A percentile compares a stretch with the other conserved stretches of the same genome.
phyloP scores from a whole-genome alignment of 495 filamentous ascomycete genomes.

The Aspergillus sparsus region DNA sequence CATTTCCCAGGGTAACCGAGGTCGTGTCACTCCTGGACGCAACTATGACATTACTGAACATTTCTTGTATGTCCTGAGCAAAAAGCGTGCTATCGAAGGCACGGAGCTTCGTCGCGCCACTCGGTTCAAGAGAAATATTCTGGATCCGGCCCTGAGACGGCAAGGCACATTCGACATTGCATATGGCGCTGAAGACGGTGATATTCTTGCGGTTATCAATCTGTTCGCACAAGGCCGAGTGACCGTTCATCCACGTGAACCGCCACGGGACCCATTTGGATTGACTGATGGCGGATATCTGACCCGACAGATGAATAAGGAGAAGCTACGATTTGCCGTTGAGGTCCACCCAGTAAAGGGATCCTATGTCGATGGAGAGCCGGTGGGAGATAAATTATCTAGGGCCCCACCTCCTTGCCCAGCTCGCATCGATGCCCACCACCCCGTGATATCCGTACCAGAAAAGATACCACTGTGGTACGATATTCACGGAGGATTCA shows the following conservation, averaged over 20 bases:
- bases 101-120: conserved; percentile 54
- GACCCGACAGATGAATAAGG: conserved; percentile 68
- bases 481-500: conserved; percentile 68
- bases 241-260: conserved; percentile 53
- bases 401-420: conserved; percentile 33
- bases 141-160: conserved; percentile 56
- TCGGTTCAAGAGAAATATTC: conserved; percentile 54
- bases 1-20: conserved; percentile 57
- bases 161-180: conserved; percentile 31
- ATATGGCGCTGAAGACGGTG: conserved; percentile 57
- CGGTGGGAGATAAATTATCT: conserved; percentile 36
- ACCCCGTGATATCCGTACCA: conserved; percentile 24
- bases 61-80: conserved; percentile 51
- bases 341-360: conserved; percentile 56
- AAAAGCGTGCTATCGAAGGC: conserved; percentile 45
- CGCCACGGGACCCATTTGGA: conserved; percentile 70
- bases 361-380: conserved; percentile 62
- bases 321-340: conserved; percentile 61
- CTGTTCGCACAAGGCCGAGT: conserved; percentile 63
- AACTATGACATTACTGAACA: conserved; percentile 60
- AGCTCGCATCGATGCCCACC: neutral
- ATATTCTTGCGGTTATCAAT: conserved; percentile 69
- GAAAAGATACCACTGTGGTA: conserved; percentile 73
- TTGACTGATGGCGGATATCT: conserved; percentile 71
- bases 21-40: conserved; percentile 53